Evolutionary conservation across 352 stramenopile species (phyloP), one percentile per base, ranked within the genome.

Genomic region (Pythium sp.): DNA sequence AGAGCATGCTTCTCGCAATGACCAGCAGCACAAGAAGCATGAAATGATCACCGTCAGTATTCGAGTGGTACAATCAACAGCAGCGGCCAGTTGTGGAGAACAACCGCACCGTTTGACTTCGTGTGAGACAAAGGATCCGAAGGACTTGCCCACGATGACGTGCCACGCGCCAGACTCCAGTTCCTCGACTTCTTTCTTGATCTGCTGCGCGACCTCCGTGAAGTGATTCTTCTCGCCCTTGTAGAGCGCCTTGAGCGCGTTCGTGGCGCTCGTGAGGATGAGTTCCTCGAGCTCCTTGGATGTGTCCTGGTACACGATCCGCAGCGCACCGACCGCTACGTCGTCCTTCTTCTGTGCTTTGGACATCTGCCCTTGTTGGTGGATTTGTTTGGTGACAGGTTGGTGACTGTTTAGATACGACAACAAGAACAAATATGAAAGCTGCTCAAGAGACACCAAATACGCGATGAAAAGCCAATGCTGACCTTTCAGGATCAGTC

Each of bases 211-310:
- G 26, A 94, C 78, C 30, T 95, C 83, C 3, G 84, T 91, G 70
- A 93, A 94, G 59, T 93, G 85, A 55, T 71, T 90, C 71, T 94
- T 92, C 57, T 96, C 86, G 65, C 86, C 86, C 54, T 95, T 94
- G 82, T 92, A 94, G 20, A 93, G 72, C 4, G 83, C 79, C 68
- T 91, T 89, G 43, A 96, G 78, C 8, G 88, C 87, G 61, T 93
- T 93, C 20, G 85, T 92, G 58, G 84, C 85, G 68, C 82, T 92
- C 2, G 64, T 65, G 36, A 93, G 74, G 49, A 93, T 86, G 34
- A 89, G 69, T 54, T 93, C 86, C 60, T 93, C 78, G 9, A 93
- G 69, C 41, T 93, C 82, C 72, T 84, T 87, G 24, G 79, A 74
- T 5, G 79, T 80, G 68, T 93, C 84, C 56, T 86, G 70, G 72